Percentiles rank a stretch among this genome's conserved stretches.
phyloP scores from a whole-genome alignment of 805 yeast species.

The Candida mattraensis region DNA sequence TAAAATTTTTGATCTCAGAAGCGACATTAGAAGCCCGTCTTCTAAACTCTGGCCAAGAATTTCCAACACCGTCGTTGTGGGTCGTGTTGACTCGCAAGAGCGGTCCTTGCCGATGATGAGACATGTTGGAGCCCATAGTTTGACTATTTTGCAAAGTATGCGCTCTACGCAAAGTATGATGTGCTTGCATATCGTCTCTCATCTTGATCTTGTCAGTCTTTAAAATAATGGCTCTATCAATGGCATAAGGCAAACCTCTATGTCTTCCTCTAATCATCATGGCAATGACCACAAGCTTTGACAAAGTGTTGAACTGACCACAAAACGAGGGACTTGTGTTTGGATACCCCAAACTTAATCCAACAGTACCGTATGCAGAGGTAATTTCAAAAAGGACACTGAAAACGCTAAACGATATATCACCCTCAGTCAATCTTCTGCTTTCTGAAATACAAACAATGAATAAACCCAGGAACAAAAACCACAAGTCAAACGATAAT shows the following conservation, averaged over 20 bases:
- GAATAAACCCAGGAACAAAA: conserved; percentile 79
- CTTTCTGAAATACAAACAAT: conserved; percentile 88
- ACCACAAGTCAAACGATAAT: conserved; percentile 94
- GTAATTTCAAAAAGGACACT: conserved; percentile 81
- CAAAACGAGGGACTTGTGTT: conserved; percentile 65
- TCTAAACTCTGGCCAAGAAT: conserved; percentile 10
- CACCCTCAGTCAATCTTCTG: conserved; percentile 46
- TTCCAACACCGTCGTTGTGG: conserved; percentile 5
- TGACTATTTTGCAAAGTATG: conserved; percentile 21
- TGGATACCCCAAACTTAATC: conserved; percentile 85
- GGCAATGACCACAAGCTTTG: conserved; percentile 82
- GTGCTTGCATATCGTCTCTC: conserved; percentile 61
- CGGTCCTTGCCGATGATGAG: conserved; percentile 12
- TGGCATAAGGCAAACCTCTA: conserved; percentile 90
- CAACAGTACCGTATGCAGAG: conserved; percentile 96
- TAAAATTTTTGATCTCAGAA: conserved; percentile 8
- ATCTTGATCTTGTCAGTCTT: conserved; percentile 66
- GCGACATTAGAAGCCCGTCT: conserved; percentile 17
- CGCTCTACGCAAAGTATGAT: conserved; percentile 37
- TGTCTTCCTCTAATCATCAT: conserved; percentile 95
- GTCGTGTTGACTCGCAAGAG: conserved; percentile 18
- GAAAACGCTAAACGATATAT: conserved; percentile 61
- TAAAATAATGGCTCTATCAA: conserved; percentile 91
- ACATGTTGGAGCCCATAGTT: conserved; percentile 6
- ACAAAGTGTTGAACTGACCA: conserved; percentile 66